Base-by-base conservation (phyloP, 2,329 filamentous ascomycete species). In the Colletotrichum liaoningense region DNA sequence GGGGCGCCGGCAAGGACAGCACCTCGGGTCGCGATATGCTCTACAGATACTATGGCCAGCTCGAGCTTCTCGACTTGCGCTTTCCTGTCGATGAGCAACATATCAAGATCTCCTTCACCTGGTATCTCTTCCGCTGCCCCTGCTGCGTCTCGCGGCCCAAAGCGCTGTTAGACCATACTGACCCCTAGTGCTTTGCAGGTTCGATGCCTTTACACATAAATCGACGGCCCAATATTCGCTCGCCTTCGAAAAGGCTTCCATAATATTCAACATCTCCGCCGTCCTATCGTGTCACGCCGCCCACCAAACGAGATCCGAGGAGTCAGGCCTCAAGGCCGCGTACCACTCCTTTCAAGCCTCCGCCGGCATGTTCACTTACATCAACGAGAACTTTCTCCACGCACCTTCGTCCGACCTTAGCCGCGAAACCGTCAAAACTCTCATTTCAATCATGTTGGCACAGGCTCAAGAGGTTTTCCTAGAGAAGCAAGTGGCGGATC, bases 311-410 rank as follows among this genome's bases (percentile, higher is more conserved):
- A 92, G 97, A 63, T 93, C 94, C 76, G 95, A 98, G 81, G 97
- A 99, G 80, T 90, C 93, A 6, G 96, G 96, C 42, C 90, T 98
- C 81, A 99, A 99, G 86, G 96, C 95, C 16, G 95, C 97, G 22
- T 99, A 98, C 81, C 96, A 99, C 83, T 98, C 95, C 24, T 98
- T 98, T 85, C 97, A 99, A 83, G 97, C 97, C 54, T 95, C 96
- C 8, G 97, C 97, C 11, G 97, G 97, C 85, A 99, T 99, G 97
- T 99, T 98, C 83, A 98, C 96, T 66, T 99, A 99, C 80, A 99
- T 99, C 86, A 99, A 99, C 84, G 97, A 99, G 85, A 99, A 99
- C 85, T 99, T 99, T 81, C 87, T 99, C 46, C 97, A 99, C 79
- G 97, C 97, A 1, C 97, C 97, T 0, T 98, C 95, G 9, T 95